Conservation (phyloP, 208 protist genomes). For the Ichthyophonus hoferi region DNA sequence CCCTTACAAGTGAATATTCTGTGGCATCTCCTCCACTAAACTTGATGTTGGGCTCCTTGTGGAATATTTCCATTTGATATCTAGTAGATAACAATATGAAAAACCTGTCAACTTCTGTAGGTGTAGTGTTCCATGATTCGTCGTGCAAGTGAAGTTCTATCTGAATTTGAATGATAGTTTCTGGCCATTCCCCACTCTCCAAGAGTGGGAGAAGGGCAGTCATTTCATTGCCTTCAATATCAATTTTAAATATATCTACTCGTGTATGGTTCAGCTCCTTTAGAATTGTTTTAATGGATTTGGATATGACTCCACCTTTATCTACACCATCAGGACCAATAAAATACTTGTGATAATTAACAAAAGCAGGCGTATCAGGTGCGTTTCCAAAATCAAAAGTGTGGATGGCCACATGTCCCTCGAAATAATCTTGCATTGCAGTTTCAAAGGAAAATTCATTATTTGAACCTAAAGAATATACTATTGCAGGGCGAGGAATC, state of each 20-base stretch:
- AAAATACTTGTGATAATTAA: constrained; percentile 22
- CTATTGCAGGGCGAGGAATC: neutral
- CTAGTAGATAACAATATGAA: neutral
- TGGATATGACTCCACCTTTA: neutral
- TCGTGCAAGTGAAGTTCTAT: constrained; percentile 12
- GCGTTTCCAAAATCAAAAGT: constrained; percentile 13
- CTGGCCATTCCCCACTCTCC: neutral
- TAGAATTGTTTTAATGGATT: constrained; percentile 10
- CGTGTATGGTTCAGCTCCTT: neutral
- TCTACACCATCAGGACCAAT: neutral
- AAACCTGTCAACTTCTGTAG: neutral
- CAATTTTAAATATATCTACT: constrained; percentile 24
- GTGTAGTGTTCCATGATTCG: neutral
- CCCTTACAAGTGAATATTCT: neutral
- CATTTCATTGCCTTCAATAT: constrained; percentile 22
- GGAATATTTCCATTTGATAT: neutral
- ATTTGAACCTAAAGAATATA: constrained; percentile 24
- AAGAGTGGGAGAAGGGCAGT: neutral
- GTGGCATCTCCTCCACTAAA: neutral
- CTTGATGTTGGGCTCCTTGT: constrained; percentile 30
- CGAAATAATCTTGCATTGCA: constrained; percentile 2
- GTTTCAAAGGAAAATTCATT: constrained; percentile 31
- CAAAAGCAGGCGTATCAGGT: neutral
- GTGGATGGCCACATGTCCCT: neutral
- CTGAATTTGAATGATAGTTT: constrained; percentile 5